Base-by-base conservation (phyloP, 176 grass and related monocot species). In the Triticum timopheevii region DNA sequence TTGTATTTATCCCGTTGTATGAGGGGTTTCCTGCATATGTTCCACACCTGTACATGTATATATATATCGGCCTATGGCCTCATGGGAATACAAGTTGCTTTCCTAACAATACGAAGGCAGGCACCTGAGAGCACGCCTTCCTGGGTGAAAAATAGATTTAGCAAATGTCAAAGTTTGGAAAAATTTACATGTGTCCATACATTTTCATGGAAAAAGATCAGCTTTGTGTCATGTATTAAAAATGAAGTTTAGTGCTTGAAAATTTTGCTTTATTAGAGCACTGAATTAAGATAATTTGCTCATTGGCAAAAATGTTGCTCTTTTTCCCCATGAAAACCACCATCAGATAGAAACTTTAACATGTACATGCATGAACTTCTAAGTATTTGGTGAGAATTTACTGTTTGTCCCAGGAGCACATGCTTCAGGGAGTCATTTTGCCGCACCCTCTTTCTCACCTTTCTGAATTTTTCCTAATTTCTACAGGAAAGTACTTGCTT, bases 401-500 rank as follows among this genome's bases (percentile, higher is more conserved):
- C 54, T 58, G 2, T 58, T 58, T 0, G 19, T 58, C 6, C 19
- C 19, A 58, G 54, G 54, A 58, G 54, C 54, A 58, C 19, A 20
- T 58, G 17, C 54, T 58, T 8, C 54, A 58, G 54, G 54, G 54
- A 58, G 54, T 22, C 54, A 58, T 22, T 58, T 58, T 58, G 52
- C 54, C 54, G 19, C 54, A 58, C 19, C 54, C 78, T 85, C 69
- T 30, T 78, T 73, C 44, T 49, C 30, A 36, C 25, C 78, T 90
- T 84, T 76, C 28, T 84, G 56, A 83, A 77, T 13, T 66, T 65
- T 62, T 81, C 75, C 42, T 88, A 63, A 76, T 80, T 50, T 91
- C 56, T 91, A 45, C 73, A 98, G 96, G 92, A 98, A 96, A 96
- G 96, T 98, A 72, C 91, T 98, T 86, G 96, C 96, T 4, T 95